A percentile compares a stretch with the other conserved stretches of the same genome.
These are phyloP conservation scores for Starmerella powellii DNA, from an alignment of 805 yeast species.

Conservation along the genomic window DNA sequence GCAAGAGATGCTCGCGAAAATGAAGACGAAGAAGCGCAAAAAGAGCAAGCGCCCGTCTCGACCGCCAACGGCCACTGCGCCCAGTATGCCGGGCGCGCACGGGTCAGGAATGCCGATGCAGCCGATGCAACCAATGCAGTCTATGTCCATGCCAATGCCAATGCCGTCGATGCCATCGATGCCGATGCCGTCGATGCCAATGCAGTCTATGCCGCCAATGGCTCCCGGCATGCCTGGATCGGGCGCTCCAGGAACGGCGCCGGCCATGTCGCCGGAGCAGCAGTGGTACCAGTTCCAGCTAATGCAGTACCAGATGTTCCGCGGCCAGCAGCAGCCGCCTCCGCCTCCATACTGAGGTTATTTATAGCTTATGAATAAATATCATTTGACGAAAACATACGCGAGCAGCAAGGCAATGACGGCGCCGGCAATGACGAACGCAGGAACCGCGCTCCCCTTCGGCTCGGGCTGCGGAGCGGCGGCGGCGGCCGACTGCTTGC, in stretches of 20 bases:
- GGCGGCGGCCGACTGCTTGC: background rate
- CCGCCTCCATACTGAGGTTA: no score
- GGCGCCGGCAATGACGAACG: background rate
- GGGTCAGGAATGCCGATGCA: background rate
- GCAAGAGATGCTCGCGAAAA: slow-evolving; percentile 61
- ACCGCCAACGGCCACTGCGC: background rate
- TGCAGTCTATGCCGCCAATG: no score
- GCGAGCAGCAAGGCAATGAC: background rate
- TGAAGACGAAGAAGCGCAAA: slow-evolving; percentile 49
- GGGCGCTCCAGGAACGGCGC: no score
- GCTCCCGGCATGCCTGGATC: no score
- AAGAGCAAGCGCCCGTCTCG: slow-evolving; percentile 21
- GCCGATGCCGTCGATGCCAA: slow-evolving; percentile 2
- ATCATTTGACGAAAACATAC: background rate
- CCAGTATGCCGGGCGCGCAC: background rate
- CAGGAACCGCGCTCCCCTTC: background rate
- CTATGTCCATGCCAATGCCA: background rate
- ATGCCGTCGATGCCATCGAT: background rate
- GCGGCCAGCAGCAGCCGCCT: slow-evolving; percentile 2
- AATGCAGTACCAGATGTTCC: background rate
- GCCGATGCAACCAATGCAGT: slow-evolving; percentile 4
- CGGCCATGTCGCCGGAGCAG: slow-evolving; percentile 6
- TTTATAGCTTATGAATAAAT: background rate
- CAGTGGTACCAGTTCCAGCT: slow-evolving; percentile 12
- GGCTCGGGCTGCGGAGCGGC: no score